These are phyloP conservation scores for Fusarium sp. DNA, from an alignment of 2,329 filamentous ascomycete genomes.

Conservation along the genomic window DNA sequence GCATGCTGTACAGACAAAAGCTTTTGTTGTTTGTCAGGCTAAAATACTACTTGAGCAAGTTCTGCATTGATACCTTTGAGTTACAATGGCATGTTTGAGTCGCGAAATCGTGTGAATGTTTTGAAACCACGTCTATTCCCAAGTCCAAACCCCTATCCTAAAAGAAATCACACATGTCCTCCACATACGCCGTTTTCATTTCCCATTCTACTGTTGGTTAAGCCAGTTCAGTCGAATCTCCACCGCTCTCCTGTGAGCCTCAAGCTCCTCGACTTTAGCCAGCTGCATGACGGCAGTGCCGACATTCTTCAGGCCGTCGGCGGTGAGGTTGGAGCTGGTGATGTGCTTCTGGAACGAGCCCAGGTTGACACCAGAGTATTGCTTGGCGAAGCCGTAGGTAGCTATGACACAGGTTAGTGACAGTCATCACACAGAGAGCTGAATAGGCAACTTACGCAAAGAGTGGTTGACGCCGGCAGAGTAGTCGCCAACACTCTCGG, in stretches of 20 bases:
- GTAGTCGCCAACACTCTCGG: conserved; percentile 98
- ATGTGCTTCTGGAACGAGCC: conserved; percentile 98
- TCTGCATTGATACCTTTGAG: conserved; percentile 3
- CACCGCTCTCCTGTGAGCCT: conserved; percentile 92
- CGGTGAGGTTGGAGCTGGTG: conserved; percentile 91
- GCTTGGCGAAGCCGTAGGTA: conserved; percentile 97
- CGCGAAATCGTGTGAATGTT: conserved; percentile 5
- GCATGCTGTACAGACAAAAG: conserved; percentile 44
- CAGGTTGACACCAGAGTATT: conserved; percentile 98
- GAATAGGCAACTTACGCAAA: conserved; percentile 78
- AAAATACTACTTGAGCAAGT: conserved; percentile 31
- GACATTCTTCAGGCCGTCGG: conserved; percentile 87
- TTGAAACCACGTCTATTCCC: conserved; percentile 29
- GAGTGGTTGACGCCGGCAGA: conserved; percentile 98
- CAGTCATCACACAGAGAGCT: neutral
- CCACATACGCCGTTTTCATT: conserved; percentile 32
- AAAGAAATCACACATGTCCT: conserved; percentile 24
- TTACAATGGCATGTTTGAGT: neutral
- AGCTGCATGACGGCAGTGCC: conserved; percentile 94
- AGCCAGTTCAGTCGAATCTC: conserved; percentile 80
- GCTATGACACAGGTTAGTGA: conserved; percentile 66
- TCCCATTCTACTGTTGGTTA: conserved; percentile 51
- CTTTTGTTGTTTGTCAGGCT: conserved; percentile 35
- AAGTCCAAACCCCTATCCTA: conserved; percentile 18
- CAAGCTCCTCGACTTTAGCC: conserved; percentile 92